Evolutionary conservation across 257 asterid species (phyloP).

Genomic region (Capsicum pubescens): DNA sequence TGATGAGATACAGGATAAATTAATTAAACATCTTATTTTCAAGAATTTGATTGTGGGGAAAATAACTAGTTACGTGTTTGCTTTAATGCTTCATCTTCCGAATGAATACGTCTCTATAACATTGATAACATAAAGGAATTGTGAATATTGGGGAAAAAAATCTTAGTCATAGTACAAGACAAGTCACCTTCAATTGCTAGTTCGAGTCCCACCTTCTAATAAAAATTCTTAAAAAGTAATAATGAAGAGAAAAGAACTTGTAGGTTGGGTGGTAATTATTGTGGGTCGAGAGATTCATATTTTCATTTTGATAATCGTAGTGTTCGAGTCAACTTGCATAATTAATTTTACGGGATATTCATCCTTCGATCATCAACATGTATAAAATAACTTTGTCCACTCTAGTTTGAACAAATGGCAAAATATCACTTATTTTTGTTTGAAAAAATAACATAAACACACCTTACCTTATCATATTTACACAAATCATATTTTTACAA

Average conservation of each 20-base stretch:
- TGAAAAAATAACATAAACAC: too few relatives aligned
- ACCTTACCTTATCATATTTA: too few relatives aligned
- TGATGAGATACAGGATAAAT: neutral
- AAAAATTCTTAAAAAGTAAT: neutral
- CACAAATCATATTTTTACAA: too few relatives aligned
- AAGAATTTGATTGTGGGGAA: neutral
- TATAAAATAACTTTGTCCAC: rapidly evolving
- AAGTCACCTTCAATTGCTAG: neutral
- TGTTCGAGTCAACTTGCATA: rapidly evolving
- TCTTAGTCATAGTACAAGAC: neutral
- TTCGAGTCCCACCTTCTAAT: neutral
- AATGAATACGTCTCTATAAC: neutral
- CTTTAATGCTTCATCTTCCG: neutral
- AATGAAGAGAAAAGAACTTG: slow-evolving; percentile 7
- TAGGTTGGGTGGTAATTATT: neutral
- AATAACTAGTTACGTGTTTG: neutral
- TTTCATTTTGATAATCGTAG: neutral
- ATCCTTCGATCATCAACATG: too few relatives aligned
- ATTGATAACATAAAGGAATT: neutral
- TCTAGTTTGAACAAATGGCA: neutral
- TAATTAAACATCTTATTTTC: neutral
- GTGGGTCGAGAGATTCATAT: neutral
- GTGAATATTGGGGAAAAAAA: neutral
- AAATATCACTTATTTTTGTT: neutral
- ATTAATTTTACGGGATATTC: neutral